Base-by-base conservation (phyloP, 495 filamentous ascomycete genomes). In the Daldinia concentrica region DNA sequence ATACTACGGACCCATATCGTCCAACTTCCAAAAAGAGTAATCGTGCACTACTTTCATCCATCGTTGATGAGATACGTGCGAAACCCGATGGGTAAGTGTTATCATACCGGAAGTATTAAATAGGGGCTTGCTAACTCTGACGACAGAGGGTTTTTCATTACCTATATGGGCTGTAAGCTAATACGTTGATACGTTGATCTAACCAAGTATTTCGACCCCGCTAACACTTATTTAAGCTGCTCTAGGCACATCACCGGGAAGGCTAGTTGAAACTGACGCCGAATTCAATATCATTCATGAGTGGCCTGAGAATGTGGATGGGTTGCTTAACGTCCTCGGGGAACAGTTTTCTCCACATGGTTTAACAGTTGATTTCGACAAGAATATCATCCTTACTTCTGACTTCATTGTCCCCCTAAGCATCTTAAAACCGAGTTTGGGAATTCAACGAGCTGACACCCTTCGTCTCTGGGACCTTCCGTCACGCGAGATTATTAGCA, bases 261-360 rank as follows among this genome's bases (percentile, higher is more conserved):
- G 86, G 59, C 83, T 89, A 1, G 79, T 89, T 39, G 87, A 90
- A 74, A 89, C 86, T 0, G 85, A 90, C 67, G 81, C 80, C 34
- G 77, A 86, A 52, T 87, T 86, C 72, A 82, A 88, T 77, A 89
- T 90, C 76, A 87, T 89, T 64, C 83, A 84, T 72, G 83, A 90
- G 74, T 87, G 82, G 79, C 87, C 88, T 11, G 83, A 88, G 68
- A 86, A 87, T 74, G 81, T 86, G 0, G 74, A 77, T 0, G 76
- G 81, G 29, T 78, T 78, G 0, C 74, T 86, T 24, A 88, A 89
- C 72, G 85, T 88, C 62, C 82, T 90, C 6, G 84, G 80, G 19
- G 79, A 87, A 64, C 86, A 88, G 63, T 89, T 89, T 77, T 84
- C 81, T 17, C 88, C 88, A 2, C 88, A 90, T 69, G 87, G 87